Conservation (phyloP, 805 yeast species). For the Spathaspora sp. region DNA sequence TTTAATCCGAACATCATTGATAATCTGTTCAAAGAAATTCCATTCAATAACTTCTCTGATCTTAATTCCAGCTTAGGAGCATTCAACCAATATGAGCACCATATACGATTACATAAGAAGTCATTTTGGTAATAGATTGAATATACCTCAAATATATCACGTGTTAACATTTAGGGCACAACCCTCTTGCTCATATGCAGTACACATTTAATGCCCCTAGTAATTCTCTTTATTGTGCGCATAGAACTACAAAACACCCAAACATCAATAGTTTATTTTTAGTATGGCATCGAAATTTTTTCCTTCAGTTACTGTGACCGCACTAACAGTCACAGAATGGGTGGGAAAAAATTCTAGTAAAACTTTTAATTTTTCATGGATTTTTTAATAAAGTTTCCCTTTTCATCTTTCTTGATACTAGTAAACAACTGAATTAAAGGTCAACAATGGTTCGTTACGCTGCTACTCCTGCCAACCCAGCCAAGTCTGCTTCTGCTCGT, state of each 20-base stretch:
- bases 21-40: too few species aligned
- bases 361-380: slow-evolving; percentile 1
- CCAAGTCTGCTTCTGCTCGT: slow-evolving; percentile 98
- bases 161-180: background rate
- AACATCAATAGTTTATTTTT: background rate
- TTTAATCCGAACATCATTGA: too few species aligned
- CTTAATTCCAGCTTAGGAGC: too few species aligned
- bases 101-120: too few species aligned
- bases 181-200: background rate
- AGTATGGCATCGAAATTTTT: background rate
- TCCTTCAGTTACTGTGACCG: background rate
- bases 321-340: background rate
- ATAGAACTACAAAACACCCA: background rate
- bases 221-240: background rate
- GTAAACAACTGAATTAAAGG: background rate
- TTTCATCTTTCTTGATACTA: slow-evolving; percentile 1
- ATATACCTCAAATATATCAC: background rate
- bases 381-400: slow-evolving; percentile 3
- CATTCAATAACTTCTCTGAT: too few species aligned
- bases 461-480: slow-evolving; percentile 98
- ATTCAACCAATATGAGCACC: too few species aligned
- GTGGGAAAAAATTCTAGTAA: slow-evolving; percentile 1
- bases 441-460: slow-evolving; percentile 95
- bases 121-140: too few species aligned
- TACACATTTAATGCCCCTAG: background rate